phyloP scores from a whole-genome alignment of 2,329 filamentous ascomycete genomes.

The Botrytis porri region DNA sequence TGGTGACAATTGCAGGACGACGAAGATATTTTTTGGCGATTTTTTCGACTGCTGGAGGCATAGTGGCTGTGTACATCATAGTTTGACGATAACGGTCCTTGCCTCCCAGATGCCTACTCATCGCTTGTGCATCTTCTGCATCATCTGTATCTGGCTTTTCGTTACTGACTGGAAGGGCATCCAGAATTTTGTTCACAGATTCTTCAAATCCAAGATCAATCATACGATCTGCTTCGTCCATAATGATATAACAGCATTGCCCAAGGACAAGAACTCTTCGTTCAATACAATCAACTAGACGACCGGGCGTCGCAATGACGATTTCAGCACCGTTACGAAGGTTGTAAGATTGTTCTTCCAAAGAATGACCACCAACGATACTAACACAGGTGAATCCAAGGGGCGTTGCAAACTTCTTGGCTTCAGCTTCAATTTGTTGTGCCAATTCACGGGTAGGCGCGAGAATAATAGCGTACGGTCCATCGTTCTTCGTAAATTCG shows the following conservation, averaged over 20 bases:
- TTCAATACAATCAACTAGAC: constrained; percentile 95
- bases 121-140: constrained; percentile 80
- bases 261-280: constrained; percentile 83
- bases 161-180: constrained; percentile 86
- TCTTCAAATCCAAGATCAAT: constrained; percentile 98
- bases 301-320: constrained; percentile 96
- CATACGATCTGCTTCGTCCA: constrained; percentile 99
- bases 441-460: constrained; percentile 96
- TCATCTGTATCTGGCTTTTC: constrained; percentile 94
- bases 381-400: constrained; percentile 93
- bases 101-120: constrained; percentile 74
- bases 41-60: constrained; percentile 87
- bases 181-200: constrained; percentile 94
- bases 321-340: constrained; percentile 93
- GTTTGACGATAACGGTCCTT: constrained; percentile 88
- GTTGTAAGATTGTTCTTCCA: constrained; percentile 90
- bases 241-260: constrained; percentile 98
- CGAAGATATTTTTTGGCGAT: constrained; percentile 97
- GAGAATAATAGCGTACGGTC: constrained; percentile 94
- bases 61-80: constrained; percentile 99
- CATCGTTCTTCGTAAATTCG: constrained; percentile 85
- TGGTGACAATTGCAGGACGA: constrained; percentile 87
- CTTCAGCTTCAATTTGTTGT: constrained; percentile 94
- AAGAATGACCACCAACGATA: constrained; percentile 93
- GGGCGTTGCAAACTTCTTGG: constrained; percentile 84